A percentile compares a stretch with the other conserved stretches of the same genome.
Conservation (phyloP, 2,329 filamentous ascomycete genomes). For the Botrytis fabae region DNA sequence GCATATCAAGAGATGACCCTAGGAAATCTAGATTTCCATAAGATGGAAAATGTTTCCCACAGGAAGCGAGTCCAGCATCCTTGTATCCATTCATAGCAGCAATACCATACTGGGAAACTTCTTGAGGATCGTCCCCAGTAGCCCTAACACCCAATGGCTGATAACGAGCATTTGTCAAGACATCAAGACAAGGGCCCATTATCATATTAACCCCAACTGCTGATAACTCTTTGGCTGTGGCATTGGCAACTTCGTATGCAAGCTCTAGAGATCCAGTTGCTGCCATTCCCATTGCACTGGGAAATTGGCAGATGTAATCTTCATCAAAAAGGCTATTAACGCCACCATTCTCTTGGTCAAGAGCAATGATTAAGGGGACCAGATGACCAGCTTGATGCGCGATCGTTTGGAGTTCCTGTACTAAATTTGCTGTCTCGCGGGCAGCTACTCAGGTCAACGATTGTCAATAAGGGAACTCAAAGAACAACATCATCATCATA, state of each 20-base stretch:
- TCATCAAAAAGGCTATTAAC: slow-evolving; percentile 97
- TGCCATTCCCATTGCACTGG: slow-evolving; percentile 95
- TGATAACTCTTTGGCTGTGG: slow-evolving; percentile 87
- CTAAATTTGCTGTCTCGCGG: slow-evolving; percentile 81
- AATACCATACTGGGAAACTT: slow-evolving; percentile 89
- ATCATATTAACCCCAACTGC: slow-evolving; percentile 96
- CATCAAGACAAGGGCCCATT: slow-evolving; percentile 88
- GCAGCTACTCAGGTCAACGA: slow-evolving; percentile 61
- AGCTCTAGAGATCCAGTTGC: slow-evolving; percentile 83
- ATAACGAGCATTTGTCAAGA: slow-evolving; percentile 88
- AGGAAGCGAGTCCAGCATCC: slow-evolving; percentile 83
- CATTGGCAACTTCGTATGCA: slow-evolving; percentile 87
- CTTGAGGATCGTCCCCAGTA: slow-evolving; percentile 88
- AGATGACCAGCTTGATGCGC: slow-evolving; percentile 88
- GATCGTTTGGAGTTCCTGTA: slow-evolving; percentile 89
- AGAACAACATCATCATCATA: slow-evolving; percentile 1
- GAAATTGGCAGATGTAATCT: slow-evolving; percentile 93
- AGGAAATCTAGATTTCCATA: slow-evolving; percentile 95
- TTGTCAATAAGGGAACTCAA: slow-evolving; percentile 15
- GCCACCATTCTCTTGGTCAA: slow-evolving; percentile 97
- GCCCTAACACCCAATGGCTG: slow-evolving; percentile 89
- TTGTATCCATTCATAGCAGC: slow-evolving; percentile 91
- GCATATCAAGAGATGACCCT: slow-evolving; percentile 86
- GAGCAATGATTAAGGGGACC: slow-evolving; percentile 81
- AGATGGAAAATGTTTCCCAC: slow-evolving; percentile 95